A percentile compares a stretch with the other conserved stretches of the same genome.
Conservation (phyloP, 2,329 filamentous ascomycete species). For the Cytospora leucostoma region DNA sequence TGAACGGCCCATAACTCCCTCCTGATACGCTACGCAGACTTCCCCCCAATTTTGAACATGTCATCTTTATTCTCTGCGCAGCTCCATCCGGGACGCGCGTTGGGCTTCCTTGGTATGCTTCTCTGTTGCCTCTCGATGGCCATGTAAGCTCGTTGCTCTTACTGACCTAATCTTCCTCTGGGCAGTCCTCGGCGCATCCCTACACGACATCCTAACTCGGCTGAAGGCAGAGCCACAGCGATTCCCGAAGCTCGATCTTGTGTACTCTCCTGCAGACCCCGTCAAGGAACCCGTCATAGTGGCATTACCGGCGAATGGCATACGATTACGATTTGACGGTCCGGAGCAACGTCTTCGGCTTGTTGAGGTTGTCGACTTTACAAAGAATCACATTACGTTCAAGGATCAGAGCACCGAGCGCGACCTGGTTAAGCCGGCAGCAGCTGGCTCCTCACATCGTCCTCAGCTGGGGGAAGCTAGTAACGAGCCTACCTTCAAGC, state of each 20-base stretch:
- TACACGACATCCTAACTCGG: constrained; percentile 85
- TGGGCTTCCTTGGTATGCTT: constrained; percentile 59
- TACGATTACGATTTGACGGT: constrained; percentile 90
- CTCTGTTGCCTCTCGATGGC: background rate
- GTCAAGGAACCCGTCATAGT: constrained; percentile 75
- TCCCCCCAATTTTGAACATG: constrained; percentile 4
- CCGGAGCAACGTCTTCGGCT: constrained; percentile 87
- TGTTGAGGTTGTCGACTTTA: constrained; percentile 89
- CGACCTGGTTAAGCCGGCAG: constrained; percentile 70
- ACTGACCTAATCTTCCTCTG: constrained; percentile 18
- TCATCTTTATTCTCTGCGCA: constrained; percentile 58
- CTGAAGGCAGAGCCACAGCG: constrained; percentile 83
- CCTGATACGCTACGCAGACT: background rate
- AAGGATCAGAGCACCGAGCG: constrained; percentile 66
- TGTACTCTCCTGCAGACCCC: constrained; percentile 75
- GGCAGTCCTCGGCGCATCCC: constrained; percentile 81
- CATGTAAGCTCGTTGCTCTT: background rate
- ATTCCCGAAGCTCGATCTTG: constrained; percentile 81
- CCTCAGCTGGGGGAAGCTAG: constrained; percentile 30
- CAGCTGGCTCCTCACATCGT: constrained; percentile 38
- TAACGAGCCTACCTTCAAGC: constrained; percentile 75
- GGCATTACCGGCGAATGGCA: constrained; percentile 77
- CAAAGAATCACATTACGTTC: constrained; percentile 80
- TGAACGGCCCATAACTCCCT: background rate
- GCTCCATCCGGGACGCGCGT: constrained; percentile 65